Evolutionary conservation across 345 rosid genomes (phyloP).

Genomic region (Linum lewisii): DNA sequence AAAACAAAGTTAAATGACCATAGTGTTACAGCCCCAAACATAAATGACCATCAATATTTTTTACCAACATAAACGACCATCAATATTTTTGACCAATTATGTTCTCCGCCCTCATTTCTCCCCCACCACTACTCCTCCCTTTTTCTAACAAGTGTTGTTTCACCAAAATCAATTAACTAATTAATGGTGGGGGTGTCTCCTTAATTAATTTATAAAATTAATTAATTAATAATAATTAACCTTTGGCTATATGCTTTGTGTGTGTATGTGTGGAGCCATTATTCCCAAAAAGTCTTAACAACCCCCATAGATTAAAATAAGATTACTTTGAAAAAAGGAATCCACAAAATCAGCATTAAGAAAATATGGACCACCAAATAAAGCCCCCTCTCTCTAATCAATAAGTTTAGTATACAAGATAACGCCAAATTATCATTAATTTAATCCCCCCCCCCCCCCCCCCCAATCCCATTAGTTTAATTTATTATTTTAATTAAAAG

Average conservation of each 20-base stretch:
- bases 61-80: too few relatives aligned
- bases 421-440: constrained; percentile 10
- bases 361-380: constrained; percentile 36
- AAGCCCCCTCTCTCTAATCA: constrained; percentile 19
- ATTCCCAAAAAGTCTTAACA: constrained; percentile 20
- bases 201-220: too few relatives aligned
- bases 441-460: constrained; percentile 6
- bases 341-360: constrained; percentile 31
- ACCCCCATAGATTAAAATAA: constrained; percentile 18
- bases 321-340: constrained; percentile 34
- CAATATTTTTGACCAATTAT: too few relatives aligned
- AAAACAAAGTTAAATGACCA: too few relatives aligned
- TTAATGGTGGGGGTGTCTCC: background rate
- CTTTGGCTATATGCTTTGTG: background rate
- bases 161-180: background rate
- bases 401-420: constrained; percentile 6
- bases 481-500: background rate
- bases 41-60: too few relatives aligned
- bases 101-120: too few relatives aligned
- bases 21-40: too few relatives aligned
- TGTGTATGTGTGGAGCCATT: constrained; percentile 1
- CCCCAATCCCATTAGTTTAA: too few relatives aligned
- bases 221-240: too few relatives aligned
- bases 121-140: constrained; percentile 8
- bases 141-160: constrained; percentile 12